Base-by-base conservation (phyloP, 1,284 basidiomycete genomes). In the Coniophora puteana region DNA sequence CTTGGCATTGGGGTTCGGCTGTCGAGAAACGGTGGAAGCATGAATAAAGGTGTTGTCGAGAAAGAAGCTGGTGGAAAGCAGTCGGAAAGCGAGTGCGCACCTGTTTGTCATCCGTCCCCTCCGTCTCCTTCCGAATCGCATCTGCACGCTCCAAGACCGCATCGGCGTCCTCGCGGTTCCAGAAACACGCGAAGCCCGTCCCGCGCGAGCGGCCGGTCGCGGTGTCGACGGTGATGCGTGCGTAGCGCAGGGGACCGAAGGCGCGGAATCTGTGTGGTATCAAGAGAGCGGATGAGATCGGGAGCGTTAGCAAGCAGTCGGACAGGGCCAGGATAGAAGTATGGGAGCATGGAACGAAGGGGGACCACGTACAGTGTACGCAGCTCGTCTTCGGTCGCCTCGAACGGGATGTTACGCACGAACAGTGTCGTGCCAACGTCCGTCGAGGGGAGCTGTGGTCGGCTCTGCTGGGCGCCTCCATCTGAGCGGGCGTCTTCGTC, bases 151-250 rank as follows among this genome's bases (percentile, higher is more conserved):
- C 75, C 24, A 98, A 75, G 4, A 83, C 91, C 44, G 83, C 82
- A 53, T 95, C 87, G 4, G 94, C 95, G 48, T 95, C 88, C 46
- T 84, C 87, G 48, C 78, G 80, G 49, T 95, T 93, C 95, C 95
- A 98, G 68, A 96, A 98, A 63, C 93, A 98, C 1, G 89, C 93
- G 60, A 99, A 99, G 0, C 93, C 96, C 0, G 93, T 97, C 8
- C 96, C 96, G 35, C 92, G 76, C 23, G 93, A 92, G 36, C 93
- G 83, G 14, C 86, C 89, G 1, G 87, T 92, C 1, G 75, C 78
- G 13, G 71, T 74, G 56, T 99, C 96, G 65, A 95, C 74, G 0
- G 94, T 89, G 43, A 99, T 90, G 23, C 90, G 82, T 3, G 91
- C 94, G 61, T 99, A 99, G 18, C 93, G 85, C 16, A 99, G 69